phyloP scores from a whole-genome alignment of 441 rosid genomes.

The Codiaeum variegatum region DNA sequence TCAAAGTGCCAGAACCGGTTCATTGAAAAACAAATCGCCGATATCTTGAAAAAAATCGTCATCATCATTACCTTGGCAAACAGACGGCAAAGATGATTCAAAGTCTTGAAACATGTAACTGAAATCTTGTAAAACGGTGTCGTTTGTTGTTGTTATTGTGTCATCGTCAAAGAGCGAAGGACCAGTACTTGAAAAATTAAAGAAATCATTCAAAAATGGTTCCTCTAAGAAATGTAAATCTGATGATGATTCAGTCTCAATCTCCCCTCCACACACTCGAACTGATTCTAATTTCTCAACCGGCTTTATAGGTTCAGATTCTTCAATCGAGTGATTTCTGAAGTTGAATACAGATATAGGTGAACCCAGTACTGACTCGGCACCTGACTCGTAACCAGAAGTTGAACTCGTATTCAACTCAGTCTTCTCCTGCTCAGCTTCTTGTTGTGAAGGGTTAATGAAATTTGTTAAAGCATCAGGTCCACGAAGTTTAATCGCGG shows the following conservation, averaged over 20 bases:
- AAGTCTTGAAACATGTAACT: slow-evolving; percentile 21
- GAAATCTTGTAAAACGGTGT: slow-evolving; percentile 33
- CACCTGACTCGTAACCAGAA: slow-evolving; percentile 61
- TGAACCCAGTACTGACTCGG: slow-evolving; percentile 55
- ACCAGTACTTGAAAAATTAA: slow-evolving; percentile 43
- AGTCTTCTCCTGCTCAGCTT: too few species aligned
- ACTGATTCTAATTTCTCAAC: slow-evolving; percentile 5
- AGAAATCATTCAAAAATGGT: slow-evolving; percentile 47
- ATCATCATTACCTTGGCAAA: too few species aligned
- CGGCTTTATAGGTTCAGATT: slow-evolving; percentile 32
- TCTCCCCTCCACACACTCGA: slow-evolving; percentile 38
- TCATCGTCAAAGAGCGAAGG: slow-evolving; percentile 41
- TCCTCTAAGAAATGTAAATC: slow-evolving; percentile 33
- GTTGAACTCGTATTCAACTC: slow-evolving; percentile 31
- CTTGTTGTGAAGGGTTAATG: slow-evolving; percentile 49
- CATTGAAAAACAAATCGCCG: slow-evolving; percentile 46
- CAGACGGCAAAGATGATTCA: too few species aligned
- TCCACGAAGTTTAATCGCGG: slow-evolving; percentile 86
- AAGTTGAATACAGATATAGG: slow-evolving; percentile 75
- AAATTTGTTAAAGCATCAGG: slow-evolving; percentile 85
- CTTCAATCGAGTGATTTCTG: slow-evolving; percentile 37
- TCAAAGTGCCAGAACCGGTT: slow-evolving; percentile 29
- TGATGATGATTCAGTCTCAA: slow-evolving; percentile 37
- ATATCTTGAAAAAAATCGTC: slow-evolving; percentile 52
- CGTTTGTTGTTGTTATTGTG: slow-evolving; percentile 16